Base-by-base conservation (phyloP, 305 asterid genomes). In the Fraxinus angustifolia region DNA sequence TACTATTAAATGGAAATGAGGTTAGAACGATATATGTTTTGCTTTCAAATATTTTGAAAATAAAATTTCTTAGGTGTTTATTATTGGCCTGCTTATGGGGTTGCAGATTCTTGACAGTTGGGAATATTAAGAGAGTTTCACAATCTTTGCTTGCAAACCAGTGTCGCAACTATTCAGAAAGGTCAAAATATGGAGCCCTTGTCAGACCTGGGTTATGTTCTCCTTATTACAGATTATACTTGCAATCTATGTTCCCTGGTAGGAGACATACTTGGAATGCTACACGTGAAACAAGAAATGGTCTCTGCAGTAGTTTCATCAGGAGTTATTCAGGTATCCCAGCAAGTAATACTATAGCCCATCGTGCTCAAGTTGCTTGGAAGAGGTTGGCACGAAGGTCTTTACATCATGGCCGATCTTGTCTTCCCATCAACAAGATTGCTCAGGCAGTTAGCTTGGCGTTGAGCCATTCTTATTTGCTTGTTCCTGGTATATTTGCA, bases 371-470 rank as follows among this genome's bases (percentile, higher is more conserved):
- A 71, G 84, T 81, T 88, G 91, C 91, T 84, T 95, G 93, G 97
- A 91, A 90, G 86, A 87, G 88, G 84, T 86, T 92, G 76, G 76
- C 87, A 8, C 87, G 75, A 83, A 79, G 75, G 8, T 78, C 91
- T 3, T 74, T 75, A 68, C 82, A 73, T 80, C 83, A 83, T 40
- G 81, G 83, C n/a, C 80, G 62, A 80, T 84, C 88, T 75, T 77
- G 36, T 83, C 62, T 79, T 62, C 88, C 88, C 42, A 70, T 93
- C 42, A 86, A 85, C 84, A 90, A 81, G 90, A 81, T 89, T 73
- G 94, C 97, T 79, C 99, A 90, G 88, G 98, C 99, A 7, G 88
- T 92, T 80, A 87, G 89, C 88, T 90, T 95, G 86, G 94, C 95
- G 0, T 82, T 94, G 82, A 89, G 87, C 87, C 95, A 86, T 72